phyloP scores from a whole-genome alignment of 768 basidiomycete genomes.

The Lactarius indigo region DNA sequence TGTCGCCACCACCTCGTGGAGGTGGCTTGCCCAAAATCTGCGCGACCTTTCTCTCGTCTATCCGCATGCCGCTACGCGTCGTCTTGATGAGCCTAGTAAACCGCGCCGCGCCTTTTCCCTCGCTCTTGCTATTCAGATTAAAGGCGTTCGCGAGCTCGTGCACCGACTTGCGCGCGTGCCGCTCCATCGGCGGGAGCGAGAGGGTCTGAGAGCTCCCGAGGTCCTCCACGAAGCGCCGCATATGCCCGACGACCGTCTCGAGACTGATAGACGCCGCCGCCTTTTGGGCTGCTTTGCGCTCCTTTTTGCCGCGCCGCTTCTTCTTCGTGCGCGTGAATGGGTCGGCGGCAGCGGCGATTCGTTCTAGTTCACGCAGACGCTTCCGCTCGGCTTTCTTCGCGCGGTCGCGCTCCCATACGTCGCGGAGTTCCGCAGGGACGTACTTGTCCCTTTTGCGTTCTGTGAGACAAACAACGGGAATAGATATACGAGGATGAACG shows the following conservation, averaged over 20 bases:
- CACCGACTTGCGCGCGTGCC: slow-evolving; percentile 62
- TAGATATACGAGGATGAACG: background rate
- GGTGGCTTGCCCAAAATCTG: slow-evolving; percentile 35
- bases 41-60: slow-evolving; percentile 61
- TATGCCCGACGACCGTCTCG: slow-evolving; percentile 54
- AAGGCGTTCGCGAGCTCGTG: slow-evolving; percentile 83
- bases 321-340: slow-evolving; percentile 52
- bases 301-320: slow-evolving; percentile 66
- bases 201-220: slow-evolving; percentile 49
- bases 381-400: slow-evolving; percentile 78
- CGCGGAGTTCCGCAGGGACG: slow-evolving; percentile 55
- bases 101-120: slow-evolving; percentile 61
- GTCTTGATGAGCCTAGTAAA: slow-evolving; percentile 80
- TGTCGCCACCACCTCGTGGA: slow-evolving; percentile 31
- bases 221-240: slow-evolving; percentile 63
- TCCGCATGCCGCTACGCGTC: slow-evolving; percentile 46
- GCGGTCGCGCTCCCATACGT: slow-evolving; percentile 80
- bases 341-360: slow-evolving; percentile 56
- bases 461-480: slow-evolving; percentile 11
- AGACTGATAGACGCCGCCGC: slow-evolving; percentile 45
- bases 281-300: slow-evolving; percentile 45
- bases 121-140: slow-evolving; percentile 71
- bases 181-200: slow-evolving; percentile 75
- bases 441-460: slow-evolving; percentile 47
- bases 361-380: slow-evolving; percentile 53